These are phyloP conservation scores for Neonectria faginata DNA, from an alignment of 2,329 filamentous ascomycete species.

Conservation along the genomic window DNA sequence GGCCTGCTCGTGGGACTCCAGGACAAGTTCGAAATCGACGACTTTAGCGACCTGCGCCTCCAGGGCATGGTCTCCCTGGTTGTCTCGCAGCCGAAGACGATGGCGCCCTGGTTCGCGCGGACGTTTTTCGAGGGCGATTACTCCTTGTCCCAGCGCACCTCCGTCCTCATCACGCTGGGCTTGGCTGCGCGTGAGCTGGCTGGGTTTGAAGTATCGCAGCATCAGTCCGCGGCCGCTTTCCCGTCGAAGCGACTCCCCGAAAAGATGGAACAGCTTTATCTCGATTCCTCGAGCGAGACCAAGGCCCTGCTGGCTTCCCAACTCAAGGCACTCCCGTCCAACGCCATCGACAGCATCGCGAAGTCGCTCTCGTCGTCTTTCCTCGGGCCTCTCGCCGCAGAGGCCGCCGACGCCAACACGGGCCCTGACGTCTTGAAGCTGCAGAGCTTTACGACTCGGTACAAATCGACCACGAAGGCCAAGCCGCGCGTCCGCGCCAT, in stretches of 20 bases:
- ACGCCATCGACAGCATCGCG: conserved; percentile 76
- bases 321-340: conserved; percentile 64
- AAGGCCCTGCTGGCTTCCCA: conserved; percentile 47
- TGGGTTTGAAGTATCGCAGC: conserved; percentile 73
- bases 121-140: conserved; percentile 94
- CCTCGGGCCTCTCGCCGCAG: conserved; percentile 83
- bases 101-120: conserved; percentile 86
- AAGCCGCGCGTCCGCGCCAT: conserved; percentile 66
- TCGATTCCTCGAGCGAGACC: conserved; percentile 49
- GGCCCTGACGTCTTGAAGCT: conserved; percentile 90
- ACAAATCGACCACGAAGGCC: conserved; percentile 50
- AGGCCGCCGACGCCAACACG: conserved; percentile 81
- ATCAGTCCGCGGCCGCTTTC: conserved; percentile 68
- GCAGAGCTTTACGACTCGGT: conserved; percentile 81
- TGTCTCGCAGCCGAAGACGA: conserved; percentile 77
- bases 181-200: conserved; percentile 86
- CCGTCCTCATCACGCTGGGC: conserved; percentile 84
- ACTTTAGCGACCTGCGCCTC: conserved; percentile 80
- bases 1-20: conserved; percentile 81
- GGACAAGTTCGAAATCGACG: conserved; percentile 84
- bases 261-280: conserved; percentile 79
- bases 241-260: conserved; percentile 84
- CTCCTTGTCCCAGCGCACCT: conserved; percentile 84
- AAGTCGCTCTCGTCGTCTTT: conserved; percentile 76
- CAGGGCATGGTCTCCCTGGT: conserved; percentile 87